A percentile compares a stretch with the other conserved stretches of the same genome.
These are phyloP conservation scores for Plenodomus tracheiphilus DNA, from an alignment of 2,329 filamentous ascomycete genomes.

Conservation along the genomic window DNA sequence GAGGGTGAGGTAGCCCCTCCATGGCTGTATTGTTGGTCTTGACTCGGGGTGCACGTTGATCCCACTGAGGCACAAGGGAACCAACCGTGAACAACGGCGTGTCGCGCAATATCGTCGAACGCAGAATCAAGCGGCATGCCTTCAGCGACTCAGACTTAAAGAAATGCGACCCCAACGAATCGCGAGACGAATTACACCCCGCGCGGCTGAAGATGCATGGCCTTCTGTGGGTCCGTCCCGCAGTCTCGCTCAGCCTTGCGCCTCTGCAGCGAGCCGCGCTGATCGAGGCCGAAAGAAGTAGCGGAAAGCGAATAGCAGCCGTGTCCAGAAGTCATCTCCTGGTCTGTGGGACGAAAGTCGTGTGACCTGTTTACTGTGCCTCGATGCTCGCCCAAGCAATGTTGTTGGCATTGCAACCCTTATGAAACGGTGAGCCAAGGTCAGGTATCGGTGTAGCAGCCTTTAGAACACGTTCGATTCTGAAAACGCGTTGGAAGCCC, in stretches of 20 bases:
- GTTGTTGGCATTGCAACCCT: background rate
- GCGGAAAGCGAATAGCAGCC: background rate
- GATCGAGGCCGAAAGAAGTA: conserved; percentile 1
- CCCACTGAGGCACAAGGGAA: background rate
- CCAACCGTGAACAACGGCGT: background rate
- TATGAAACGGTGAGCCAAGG: too few species aligned
- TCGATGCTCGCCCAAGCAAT: background rate
- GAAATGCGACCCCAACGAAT: background rate
- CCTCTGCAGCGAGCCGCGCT: conserved; percentile 12
- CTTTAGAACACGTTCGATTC: background rate
- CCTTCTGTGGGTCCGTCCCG: conserved; percentile 12
- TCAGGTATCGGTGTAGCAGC: too few species aligned
- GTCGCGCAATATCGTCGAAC: background rate
- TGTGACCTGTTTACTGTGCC: conserved; percentile 5
- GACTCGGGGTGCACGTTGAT: background rate
- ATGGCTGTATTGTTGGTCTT: conserved; percentile 16
- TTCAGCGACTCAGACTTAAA: background rate
- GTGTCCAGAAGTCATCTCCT: background rate
- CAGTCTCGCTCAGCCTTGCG: conserved; percentile 15
- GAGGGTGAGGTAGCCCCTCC: conserved; percentile 34
- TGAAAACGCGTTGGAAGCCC: background rate
- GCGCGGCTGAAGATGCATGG: conserved; percentile 19
- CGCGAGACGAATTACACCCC: conserved; percentile 3
- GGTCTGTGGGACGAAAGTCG: conserved; percentile 3
- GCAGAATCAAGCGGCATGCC: background rate